Evolutionary conservation across 768 basidiomycete species (phyloP).

Genomic region (Leccinum variicolor): DNA sequence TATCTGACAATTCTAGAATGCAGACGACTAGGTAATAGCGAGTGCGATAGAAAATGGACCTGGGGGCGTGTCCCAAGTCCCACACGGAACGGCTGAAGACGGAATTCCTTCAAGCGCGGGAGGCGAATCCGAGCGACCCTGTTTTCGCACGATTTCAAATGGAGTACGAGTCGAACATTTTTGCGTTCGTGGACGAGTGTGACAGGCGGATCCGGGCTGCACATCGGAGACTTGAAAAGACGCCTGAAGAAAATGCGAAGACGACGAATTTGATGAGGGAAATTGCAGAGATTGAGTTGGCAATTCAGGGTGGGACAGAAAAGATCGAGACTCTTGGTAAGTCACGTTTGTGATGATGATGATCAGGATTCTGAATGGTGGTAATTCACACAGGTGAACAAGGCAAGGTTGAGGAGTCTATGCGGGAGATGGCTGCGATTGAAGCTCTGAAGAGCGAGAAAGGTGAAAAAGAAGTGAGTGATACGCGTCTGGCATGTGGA

Average conservation of each 20-base stretch:
- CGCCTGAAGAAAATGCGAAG: constrained; percentile 99
- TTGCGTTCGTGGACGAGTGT: constrained; percentile 96
- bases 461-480: constrained; percentile 82
- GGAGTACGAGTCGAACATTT: constrained; percentile 95
- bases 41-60: constrained; percentile 87
- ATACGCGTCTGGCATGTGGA: constrained; percentile 7
- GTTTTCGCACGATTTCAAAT: constrained; percentile 84
- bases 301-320: constrained; percentile 97
- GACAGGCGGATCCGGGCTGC: constrained; percentile 93
- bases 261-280: constrained; percentile 99
- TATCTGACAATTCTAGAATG: constrained; percentile 11
- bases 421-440: constrained; percentile 96
- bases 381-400: constrained; percentile 67
- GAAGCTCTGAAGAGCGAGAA: constrained; percentile 98
- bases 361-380: background rate
- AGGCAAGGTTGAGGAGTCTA: constrained; percentile 99
- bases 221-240: constrained; percentile 96
- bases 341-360: constrained; percentile 24
- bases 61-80: constrained; percentile 95
- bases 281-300: constrained; percentile 98
- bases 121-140: constrained; percentile 74
- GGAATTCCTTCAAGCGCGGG: constrained; percentile 79
- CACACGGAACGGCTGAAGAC: constrained; percentile 93
- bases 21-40: background rate
- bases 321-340: constrained; percentile 92